Percentiles rank a stretch among this genome's conserved stretches.
Evolutionary conservation across 345 rosid genomes (phyloP).

Genomic region (Passiflora organensis): DNA sequence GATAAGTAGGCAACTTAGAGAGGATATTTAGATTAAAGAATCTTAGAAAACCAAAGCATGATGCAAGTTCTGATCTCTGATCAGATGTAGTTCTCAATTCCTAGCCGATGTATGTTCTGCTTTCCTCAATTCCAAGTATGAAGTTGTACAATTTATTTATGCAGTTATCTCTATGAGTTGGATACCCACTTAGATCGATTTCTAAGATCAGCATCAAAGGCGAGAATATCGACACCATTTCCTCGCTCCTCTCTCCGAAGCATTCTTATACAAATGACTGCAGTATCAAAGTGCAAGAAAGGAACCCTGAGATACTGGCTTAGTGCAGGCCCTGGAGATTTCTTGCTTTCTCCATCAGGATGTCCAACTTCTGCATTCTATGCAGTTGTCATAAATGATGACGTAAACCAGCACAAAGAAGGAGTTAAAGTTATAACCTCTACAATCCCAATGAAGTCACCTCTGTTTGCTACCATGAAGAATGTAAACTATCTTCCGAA

Average conservation of each 20-base stretch:
- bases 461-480: slow-evolving; percentile 49
- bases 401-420: slow-evolving; percentile 43
- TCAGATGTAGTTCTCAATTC: too few species aligned
- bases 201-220: slow-evolving; percentile 49
- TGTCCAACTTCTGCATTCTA: slow-evolving; percentile 62
- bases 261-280: slow-evolving; percentile 54
- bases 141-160: not conserved
- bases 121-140: too few species aligned
- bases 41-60: too few species aligned
- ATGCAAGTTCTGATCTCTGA: too few species aligned
- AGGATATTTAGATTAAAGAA: too few species aligned
- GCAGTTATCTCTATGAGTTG: slow-evolving; percentile 54
- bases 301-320: slow-evolving; percentile 66
- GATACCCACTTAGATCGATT: slow-evolving; percentile 64
- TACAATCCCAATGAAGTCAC: slow-evolving; percentile 56
- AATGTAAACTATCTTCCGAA: slow-evolving; percentile 66
- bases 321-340: slow-evolving; percentile 65
- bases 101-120: not conserved
- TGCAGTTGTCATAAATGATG: slow-evolving; percentile 53
- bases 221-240: slow-evolving; percentile 57
- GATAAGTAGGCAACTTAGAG: too few species aligned
- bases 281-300: slow-evolving; percentile 47
- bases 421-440: slow-evolving; percentile 65
- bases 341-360: slow-evolving; percentile 55
- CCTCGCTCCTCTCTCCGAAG: slow-evolving; percentile 49